Conservation (phyloP, 2,329 filamentous ascomycete species). For the Fusarium mexicanum region DNA sequence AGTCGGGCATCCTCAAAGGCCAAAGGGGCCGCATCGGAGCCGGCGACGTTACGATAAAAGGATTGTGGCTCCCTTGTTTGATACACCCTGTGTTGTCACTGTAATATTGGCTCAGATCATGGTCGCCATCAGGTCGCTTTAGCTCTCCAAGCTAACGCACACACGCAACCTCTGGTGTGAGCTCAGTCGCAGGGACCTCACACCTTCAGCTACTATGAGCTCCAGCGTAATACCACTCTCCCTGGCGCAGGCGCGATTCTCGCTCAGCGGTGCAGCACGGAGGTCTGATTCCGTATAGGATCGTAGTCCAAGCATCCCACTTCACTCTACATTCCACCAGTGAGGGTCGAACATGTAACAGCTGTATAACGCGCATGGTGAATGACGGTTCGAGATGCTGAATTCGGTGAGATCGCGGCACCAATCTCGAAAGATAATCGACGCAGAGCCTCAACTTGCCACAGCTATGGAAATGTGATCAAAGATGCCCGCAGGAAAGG, state of each 20-base stretch:
- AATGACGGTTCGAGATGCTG: constrained; percentile 13
- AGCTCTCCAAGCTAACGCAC: constrained; percentile 28
- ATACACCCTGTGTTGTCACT: constrained; percentile 17
- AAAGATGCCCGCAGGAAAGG: background rate
- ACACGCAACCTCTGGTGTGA: constrained; percentile 4
- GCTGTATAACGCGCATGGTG: constrained; percentile 13
- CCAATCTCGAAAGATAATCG: constrained; percentile 1
- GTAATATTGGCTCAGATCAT: constrained; percentile 26
- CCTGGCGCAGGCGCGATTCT: constrained; percentile 24
- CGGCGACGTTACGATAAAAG: constrained; percentile 4
- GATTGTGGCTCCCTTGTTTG: constrained; percentile 20
- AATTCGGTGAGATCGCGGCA: constrained; percentile 10
- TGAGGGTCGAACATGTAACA: constrained; percentile 32
- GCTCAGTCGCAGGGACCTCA: background rate
- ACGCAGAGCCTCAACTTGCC: constrained; percentile 35
- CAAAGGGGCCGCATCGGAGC: constrained; percentile 2
- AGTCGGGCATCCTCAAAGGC: background rate
- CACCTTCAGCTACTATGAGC: constrained; percentile 13
- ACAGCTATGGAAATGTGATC: constrained; percentile 8
- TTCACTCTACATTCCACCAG: constrained; percentile 27
- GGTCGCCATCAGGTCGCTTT: constrained; percentile 27
- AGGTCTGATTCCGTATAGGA: constrained; percentile 8
- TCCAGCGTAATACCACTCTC: constrained; percentile 9
- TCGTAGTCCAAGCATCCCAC: constrained; percentile 11
- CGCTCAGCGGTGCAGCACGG: background rate